A percentile compares a stretch with the other conserved stretches of the same genome.
phyloP scores from a whole-genome alignment of 805 yeast species.

The Candida lessepsii region DNA sequence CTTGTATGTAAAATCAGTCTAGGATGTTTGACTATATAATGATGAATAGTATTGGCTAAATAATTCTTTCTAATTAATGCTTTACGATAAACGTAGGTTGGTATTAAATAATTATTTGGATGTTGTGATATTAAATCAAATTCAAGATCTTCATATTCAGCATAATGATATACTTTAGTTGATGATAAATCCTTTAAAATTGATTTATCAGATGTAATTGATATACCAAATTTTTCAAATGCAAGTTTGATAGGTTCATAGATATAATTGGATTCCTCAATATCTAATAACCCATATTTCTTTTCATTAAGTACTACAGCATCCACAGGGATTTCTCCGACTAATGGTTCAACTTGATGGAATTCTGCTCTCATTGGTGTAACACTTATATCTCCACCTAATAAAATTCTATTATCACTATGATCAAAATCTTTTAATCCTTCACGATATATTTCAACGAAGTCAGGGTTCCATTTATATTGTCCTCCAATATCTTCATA shows the following conservation, averaged over 20 bases:
- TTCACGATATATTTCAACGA: slow-evolving; percentile 59
- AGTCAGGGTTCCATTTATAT: slow-evolving; percentile 85
- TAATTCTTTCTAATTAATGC: slow-evolving; percentile 90
- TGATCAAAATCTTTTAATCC: slow-evolving; percentile 41
- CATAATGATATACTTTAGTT: slow-evolving; percentile 64
- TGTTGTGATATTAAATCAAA: slow-evolving; percentile 57
- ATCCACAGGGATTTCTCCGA: slow-evolving; percentile 55
- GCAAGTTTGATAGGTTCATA: slow-evolving; percentile 43
- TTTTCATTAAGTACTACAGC: not conserved
- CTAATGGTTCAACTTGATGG: slow-evolving; percentile 47
- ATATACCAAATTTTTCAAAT: slow-evolving; percentile 21
- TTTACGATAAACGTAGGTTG: slow-evolving; percentile 85
- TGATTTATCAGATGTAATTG: slow-evolving; percentile 15
- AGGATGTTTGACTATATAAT: slow-evolving; percentile 74
- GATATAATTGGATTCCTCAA: slow-evolving; percentile 40
- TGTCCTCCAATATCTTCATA: slow-evolving; percentile 35
- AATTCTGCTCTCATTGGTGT: slow-evolving; percentile 66
- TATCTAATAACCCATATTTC: slow-evolving; percentile 33
- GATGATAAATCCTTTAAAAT: slow-evolving; percentile 17
- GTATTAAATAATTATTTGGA: slow-evolving; percentile 55
- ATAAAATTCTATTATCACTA: slow-evolving; percentile 70
- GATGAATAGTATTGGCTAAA: slow-evolving; percentile 78
- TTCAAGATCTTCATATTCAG: slow-evolving; percentile 86
- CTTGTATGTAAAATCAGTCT: slow-evolving; percentile 55
- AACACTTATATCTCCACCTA: slow-evolving; percentile 58